A percentile compares a stretch with the other conserved stretches of the same genome.
phyloP scores from a whole-genome alignment of 352 stramenopile species.

The Lagenidium sp. region DNA sequence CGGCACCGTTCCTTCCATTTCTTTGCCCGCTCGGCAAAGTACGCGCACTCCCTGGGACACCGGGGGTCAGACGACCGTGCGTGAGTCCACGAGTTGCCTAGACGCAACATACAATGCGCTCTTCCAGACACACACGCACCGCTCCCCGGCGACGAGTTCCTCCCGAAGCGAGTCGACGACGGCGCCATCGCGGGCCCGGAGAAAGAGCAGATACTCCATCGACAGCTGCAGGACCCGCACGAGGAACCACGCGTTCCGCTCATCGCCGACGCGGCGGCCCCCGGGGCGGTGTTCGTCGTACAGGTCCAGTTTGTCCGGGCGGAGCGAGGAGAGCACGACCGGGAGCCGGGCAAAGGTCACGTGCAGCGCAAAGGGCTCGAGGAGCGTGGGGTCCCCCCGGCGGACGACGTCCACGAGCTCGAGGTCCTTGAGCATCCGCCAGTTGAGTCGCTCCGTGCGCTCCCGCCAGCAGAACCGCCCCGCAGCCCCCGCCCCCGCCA shows the following conservation, averaged over 20 bases:
- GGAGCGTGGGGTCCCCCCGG: slow-evolving; percentile 36
- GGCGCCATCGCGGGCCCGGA: slow-evolving; percentile 37
- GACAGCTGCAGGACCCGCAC: slow-evolving; percentile 58
- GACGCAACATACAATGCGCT: too few species aligned
- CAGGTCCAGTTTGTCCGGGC: not conserved
- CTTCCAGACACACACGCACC: too few species aligned
- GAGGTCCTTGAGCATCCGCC: slow-evolving; percentile 41
- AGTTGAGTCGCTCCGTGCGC: slow-evolving; percentile 65
- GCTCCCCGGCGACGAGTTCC: slow-evolving; percentile 30
- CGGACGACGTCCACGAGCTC: slow-evolving; percentile 41
- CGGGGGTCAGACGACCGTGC: too few species aligned
- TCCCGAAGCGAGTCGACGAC: slow-evolving; percentile 41
- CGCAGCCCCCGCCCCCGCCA: slow-evolving; percentile 1
- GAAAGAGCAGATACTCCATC: slow-evolving; percentile 73
- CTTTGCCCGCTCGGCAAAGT: slow-evolving; percentile 18
- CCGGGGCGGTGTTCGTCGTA: slow-evolving; percentile 7
- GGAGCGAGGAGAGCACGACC: slow-evolving; percentile 1
- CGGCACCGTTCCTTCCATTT: slow-evolving; percentile 48
- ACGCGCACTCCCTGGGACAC: slow-evolving; percentile 40
- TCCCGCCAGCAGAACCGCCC: slow-evolving; percentile 68
- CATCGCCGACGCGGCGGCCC: not conserved
- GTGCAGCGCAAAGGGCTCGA: slow-evolving; percentile 66
- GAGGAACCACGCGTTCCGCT: slow-evolving; percentile 58
- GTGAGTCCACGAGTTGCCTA: too few species aligned
- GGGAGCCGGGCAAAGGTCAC: slow-evolving; percentile 64